Evolutionary conservation across 2,329 filamentous ascomycete species (phyloP), one percentile per base, ranked within the genome.

Genomic region (Colletotrichum phormii): DNA sequence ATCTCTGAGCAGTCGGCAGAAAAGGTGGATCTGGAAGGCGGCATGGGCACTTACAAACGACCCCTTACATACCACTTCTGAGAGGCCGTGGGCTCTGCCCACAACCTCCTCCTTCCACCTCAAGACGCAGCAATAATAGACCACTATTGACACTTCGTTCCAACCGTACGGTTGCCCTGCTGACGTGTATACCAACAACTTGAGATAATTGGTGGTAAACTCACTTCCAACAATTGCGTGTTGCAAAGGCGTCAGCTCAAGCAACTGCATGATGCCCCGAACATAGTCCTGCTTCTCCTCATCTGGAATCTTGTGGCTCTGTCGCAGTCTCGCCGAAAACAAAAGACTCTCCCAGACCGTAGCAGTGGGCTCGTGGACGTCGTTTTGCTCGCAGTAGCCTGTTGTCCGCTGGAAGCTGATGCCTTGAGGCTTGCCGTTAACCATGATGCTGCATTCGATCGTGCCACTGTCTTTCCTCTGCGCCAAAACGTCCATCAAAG

Each of bases 311-410:
- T 83, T 83, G 3, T 85, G 82, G 33, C 89, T 86, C 76, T 93
- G 91, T 66, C 91, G 86, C 5, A 93, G 82, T 11, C 92, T 83
- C 4, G 91, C 91, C 0, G 90, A 92, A 78, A 93, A 93, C 70
- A 91, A 86, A 13, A 93, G 85, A 0, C 91, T 91, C 78, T 93
- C 92, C 8, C 90, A 85, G 31, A 93, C 91, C 0, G 91, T 93
- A 0, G 90, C 84, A 1, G 90, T 91, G 18, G 86, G 86, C 74
- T 93, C 90, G 75, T 73, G 71, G 4, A 73, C 55, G 12, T 73
- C 80, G 78, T 73, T 31, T 87, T 72, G 72, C 58, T 74, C 58
- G 5, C 37, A 37, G 35, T 73, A 73, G 24, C 71, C 71, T 3
- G 67, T 61, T 2, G 62, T 59, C 1, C 71, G 35, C 33, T 71